Conservation (phyloP, 139 green algal species). For the Chlamydomonas sphaeroides region DNA sequence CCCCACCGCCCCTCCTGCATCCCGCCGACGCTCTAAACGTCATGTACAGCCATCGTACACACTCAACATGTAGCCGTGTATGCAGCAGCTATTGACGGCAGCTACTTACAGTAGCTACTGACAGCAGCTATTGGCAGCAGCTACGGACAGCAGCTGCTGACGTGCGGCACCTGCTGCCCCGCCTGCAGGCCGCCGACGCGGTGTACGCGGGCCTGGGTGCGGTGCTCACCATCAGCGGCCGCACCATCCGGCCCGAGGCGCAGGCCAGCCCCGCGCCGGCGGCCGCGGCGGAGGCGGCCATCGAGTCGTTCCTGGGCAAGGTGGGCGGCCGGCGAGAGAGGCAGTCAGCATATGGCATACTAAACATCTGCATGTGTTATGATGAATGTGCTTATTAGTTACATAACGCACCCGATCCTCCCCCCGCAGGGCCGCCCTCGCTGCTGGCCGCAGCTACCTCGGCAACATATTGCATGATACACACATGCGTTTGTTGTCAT, state of each 20-base stretch:
- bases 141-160: neutral
- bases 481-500: too few relatives aligned
- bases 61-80: too few relatives aligned
- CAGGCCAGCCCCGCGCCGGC: constrained; percentile 28
- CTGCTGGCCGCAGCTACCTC: neutral
- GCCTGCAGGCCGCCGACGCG: constrained; percentile 25
- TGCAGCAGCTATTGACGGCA: too few relatives aligned
- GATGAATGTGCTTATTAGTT: too few relatives aligned
- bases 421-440: too few relatives aligned
- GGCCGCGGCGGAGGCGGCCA: constrained; percentile 9
- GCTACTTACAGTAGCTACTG: neutral
- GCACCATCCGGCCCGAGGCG: constrained; percentile 53
- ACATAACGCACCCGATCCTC: neutral
- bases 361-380: too few relatives aligned
- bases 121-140: neutral
- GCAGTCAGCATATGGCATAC: neutral
- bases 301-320: constrained; percentile 22
- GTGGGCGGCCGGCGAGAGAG: neutral
- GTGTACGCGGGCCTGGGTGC: constrained; percentile 46
- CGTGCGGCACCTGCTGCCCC: too few relatives aligned
- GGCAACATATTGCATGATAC: neutral
- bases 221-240: constrained; percentile 57
- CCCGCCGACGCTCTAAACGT: too few relatives aligned
- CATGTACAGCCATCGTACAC: too few relatives aligned
- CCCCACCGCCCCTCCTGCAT: too few relatives aligned